Conservation (phyloP, 2,329 filamentous ascomycete species). For the Pseudovirgaria hyperparasitica region DNA sequence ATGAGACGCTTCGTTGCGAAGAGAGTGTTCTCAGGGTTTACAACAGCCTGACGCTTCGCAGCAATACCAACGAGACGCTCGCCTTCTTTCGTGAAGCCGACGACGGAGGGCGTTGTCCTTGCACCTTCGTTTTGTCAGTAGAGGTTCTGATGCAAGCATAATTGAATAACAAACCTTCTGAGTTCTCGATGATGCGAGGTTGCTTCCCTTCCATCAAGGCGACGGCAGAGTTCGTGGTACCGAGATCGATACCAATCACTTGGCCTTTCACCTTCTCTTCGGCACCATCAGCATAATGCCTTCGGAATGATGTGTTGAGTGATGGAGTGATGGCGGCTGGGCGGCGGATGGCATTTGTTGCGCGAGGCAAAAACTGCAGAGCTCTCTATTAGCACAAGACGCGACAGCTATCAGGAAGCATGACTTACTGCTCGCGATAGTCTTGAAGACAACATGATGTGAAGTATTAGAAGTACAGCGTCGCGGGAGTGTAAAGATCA, state of each 20-base stretch:
- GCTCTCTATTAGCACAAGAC: constrained; percentile 2
- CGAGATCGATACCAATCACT: constrained; percentile 97
- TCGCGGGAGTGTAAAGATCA: constrained; percentile 12
- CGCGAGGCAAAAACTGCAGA: constrained; percentile 53
- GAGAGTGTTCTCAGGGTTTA: constrained; percentile 96
- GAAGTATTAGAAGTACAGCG: constrained; percentile 10
- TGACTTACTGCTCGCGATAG: constrained; percentile 28
- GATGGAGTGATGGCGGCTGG: constrained; percentile 47
- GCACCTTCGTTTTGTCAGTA: constrained; percentile 44
- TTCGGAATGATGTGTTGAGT: constrained; percentile 57
- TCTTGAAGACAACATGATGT: constrained; percentile 28
- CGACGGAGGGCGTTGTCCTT: constrained; percentile 84
- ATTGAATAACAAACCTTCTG: constrained; percentile 55
- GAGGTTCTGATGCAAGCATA: constrained; percentile 4
- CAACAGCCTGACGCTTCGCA: constrained; percentile 94
- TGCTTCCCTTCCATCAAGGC: constrained; percentile 95
- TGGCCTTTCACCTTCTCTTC: constrained; percentile 81
- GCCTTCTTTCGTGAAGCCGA: constrained; percentile 89
- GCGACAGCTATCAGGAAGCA: constrained; percentile 2
- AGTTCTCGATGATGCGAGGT: constrained; percentile 94
- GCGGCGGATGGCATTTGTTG: constrained; percentile 55
- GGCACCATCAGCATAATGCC: constrained; percentile 58
- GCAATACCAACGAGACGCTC: constrained; percentile 95
- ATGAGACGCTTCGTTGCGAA: constrained; percentile 99
- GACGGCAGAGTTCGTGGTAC: constrained; percentile 95